These are phyloP conservation scores for Petunia axillaris DNA, from an alignment of 257 asterid species.

Conservation along the genomic window DNA sequence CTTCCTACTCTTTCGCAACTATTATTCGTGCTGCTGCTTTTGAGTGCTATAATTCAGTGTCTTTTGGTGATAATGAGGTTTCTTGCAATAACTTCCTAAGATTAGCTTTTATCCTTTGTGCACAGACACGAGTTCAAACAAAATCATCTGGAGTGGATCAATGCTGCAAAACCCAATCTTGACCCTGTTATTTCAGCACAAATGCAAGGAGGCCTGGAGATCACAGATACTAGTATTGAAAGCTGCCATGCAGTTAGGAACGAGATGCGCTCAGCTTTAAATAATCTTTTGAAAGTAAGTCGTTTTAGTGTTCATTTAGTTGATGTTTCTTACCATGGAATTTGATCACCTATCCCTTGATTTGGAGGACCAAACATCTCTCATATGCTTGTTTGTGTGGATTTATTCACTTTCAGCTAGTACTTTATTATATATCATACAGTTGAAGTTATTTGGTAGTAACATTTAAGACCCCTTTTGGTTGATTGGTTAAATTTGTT, in stretches of 20 bases:
- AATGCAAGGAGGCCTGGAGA: constrained; percentile 41
- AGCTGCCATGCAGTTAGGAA: constrained; percentile 62
- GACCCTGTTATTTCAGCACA: constrained; percentile 71
- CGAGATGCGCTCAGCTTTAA: constrained; percentile 77
- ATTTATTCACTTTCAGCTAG: constrained; percentile 1
- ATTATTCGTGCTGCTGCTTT: constrained; percentile 1
- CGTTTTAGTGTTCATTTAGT: constrained; percentile 15
- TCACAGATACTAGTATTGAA: constrained; percentile 62
- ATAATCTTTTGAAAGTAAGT: constrained; percentile 75
- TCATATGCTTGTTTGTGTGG: constrained; percentile 1
- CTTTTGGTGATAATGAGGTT: neutral
- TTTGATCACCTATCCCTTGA: neutral
- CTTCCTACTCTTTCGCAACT: neutral
- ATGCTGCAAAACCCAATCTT: constrained; percentile 62
- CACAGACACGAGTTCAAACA: constrained; percentile 80
- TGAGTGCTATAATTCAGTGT: neutral
- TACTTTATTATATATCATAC: constrained; percentile 12
- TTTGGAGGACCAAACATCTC: neutral
- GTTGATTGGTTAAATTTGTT: neutral
- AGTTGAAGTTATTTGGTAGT: neutral
- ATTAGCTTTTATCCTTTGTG: neutral
- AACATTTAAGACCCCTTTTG: neutral
- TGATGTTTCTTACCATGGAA: neutral
- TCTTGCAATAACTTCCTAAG: neutral
- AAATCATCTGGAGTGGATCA: constrained; percentile 80